Evolutionary conservation across 805 yeast genomes (phyloP).

Genomic region (Candida germanica): DNA sequence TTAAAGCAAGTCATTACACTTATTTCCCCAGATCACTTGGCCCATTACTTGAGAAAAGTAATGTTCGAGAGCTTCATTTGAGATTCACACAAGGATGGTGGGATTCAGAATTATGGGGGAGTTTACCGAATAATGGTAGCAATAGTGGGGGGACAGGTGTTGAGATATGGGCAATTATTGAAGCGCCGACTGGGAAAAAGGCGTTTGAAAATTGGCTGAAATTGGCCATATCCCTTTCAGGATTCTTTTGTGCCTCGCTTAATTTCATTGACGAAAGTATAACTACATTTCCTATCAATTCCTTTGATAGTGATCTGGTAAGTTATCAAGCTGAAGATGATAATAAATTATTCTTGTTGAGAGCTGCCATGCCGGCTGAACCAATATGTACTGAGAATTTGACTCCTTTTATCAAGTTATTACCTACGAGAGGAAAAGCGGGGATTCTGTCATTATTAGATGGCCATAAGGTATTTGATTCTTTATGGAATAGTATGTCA

Average conservation of each 20-base stretch:
- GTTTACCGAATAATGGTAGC: slow-evolving; percentile 67
- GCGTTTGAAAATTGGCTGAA: slow-evolving; percentile 69
- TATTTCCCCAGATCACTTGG: slow-evolving; percentile 80
- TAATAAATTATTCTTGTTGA: slow-evolving; percentile 52
- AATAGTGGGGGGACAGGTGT: slow-evolving; percentile 92
- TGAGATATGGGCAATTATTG: slow-evolving; percentile 85
- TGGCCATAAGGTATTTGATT: slow-evolving; percentile 87
- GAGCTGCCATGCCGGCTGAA: slow-evolving; percentile 91
- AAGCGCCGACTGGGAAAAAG: slow-evolving; percentile 50
- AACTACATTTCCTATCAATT: slow-evolving; percentile 58
- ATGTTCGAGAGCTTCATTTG: slow-evolving; percentile 73
- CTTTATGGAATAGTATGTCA: slow-evolving; percentile 92
- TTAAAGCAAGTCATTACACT: slow-evolving; percentile 44
- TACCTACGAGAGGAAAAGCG: slow-evolving; percentile 89
- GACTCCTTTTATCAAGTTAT: slow-evolving; percentile 85
- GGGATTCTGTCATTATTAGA: slow-evolving; percentile 83
- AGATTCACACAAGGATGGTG: slow-evolving; percentile 94
- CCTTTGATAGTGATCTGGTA: slow-evolving; percentile 21
- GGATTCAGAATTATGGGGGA: slow-evolving; percentile 88
- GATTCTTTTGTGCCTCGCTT: slow-evolving; percentile 91
- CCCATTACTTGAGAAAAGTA: slow-evolving; percentile 65
- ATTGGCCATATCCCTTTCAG: slow-evolving; percentile 75
- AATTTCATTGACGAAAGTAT: slow-evolving; percentile 79
- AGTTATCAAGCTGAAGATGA: slow-evolving; percentile 20
- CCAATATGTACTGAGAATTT: slow-evolving; percentile 96